phyloP scores from a whole-genome alignment of 106 monocot species.

The Alisma plantagoaquatica region DNA sequence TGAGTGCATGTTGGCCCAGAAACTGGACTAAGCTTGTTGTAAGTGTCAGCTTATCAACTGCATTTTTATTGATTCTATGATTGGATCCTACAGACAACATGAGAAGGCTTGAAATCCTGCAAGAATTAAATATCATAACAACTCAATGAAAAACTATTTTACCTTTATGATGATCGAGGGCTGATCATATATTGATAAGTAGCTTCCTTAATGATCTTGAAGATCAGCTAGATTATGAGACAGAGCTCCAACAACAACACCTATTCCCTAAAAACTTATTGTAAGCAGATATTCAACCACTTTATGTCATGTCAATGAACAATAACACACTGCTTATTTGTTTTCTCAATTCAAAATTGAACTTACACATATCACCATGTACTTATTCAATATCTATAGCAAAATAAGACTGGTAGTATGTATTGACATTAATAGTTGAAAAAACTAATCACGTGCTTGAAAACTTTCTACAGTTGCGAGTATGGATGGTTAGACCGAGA shows the following conservation, averaged over 20 bases:
- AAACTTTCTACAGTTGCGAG: constrained; percentile 89
- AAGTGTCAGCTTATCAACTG: constrained; percentile 59
- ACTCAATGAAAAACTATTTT: neutral
- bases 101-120: neutral
- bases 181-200: constrained; percentile 84
- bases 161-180: constrained; percentile 58
- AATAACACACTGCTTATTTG: neutral
- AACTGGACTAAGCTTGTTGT: constrained; percentile 75
- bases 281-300: neutral
- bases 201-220: constrained; percentile 75
- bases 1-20: constrained; percentile 80
- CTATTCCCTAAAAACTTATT: constrained; percentile 39
- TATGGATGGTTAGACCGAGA: constrained; percentile 90
- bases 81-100: constrained; percentile 43
- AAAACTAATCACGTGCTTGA: constrained; percentile 84
- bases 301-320: neutral
- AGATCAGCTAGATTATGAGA: constrained; percentile 73
- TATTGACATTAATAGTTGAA: too few relatives aligned
- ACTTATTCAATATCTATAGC: too few relatives aligned
- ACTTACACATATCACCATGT: too few relatives aligned
- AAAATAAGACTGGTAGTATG: too few relatives aligned
- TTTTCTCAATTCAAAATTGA: neutral
- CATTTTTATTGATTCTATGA: constrained; percentile 50
- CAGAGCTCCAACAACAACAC: constrained; percentile 84
- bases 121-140: neutral